phyloP scores from a whole-genome alignment of 2,329 filamentous ascomycete species.

The Podosphaera aphanis region DNA sequence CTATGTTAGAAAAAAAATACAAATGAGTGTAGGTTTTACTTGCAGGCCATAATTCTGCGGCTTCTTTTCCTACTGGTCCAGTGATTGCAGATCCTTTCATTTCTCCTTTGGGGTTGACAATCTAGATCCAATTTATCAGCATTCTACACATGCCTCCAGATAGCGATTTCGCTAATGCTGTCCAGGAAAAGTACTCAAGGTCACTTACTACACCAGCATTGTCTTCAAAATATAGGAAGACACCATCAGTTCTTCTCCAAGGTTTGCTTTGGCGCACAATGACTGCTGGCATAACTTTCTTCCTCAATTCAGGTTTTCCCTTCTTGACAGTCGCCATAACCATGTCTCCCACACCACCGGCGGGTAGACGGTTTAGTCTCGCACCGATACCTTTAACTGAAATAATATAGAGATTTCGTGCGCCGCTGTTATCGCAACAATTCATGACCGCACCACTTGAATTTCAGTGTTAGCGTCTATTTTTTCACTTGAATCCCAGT shows the following conservation, averaged over 20 bases:
- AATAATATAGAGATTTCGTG: slow-evolving; percentile 99
- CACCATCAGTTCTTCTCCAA: slow-evolving; percentile 94
- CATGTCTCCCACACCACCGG: slow-evolving; percentile 97
- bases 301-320: slow-evolving; percentile 98
- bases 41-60: slow-evolving; percentile 97
- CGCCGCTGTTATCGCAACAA: slow-evolving; percentile 98
- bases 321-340: slow-evolving; percentile 99
- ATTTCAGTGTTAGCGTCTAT: slow-evolving; percentile 3
- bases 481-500: not conserved
- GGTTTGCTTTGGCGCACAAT: slow-evolving; percentile 98
- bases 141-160: not conserved
- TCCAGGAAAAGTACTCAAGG: not conserved
- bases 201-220: slow-evolving; percentile 89
- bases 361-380: slow-evolving; percentile 88
- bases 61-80: slow-evolving; percentile 97
- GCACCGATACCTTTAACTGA: slow-evolving; percentile 97
- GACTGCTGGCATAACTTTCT: slow-evolving; percentile 99
- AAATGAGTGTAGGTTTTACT: slow-evolving; percentile 19
- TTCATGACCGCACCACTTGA: slow-evolving; percentile 95
- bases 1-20: slow-evolving; percentile 16
- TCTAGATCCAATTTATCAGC: slow-evolving; percentile 26
- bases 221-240: slow-evolving; percentile 99
- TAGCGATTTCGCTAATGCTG: no score
- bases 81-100: slow-evolving; percentile 99
- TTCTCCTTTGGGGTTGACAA: slow-evolving; percentile 99